Evolutionary conservation across 2,329 filamentous ascomycete genomes (phyloP), one percentile per base, ranked within the genome.

Genomic region (Neophaeococcomyces mojaviensis): DNA sequence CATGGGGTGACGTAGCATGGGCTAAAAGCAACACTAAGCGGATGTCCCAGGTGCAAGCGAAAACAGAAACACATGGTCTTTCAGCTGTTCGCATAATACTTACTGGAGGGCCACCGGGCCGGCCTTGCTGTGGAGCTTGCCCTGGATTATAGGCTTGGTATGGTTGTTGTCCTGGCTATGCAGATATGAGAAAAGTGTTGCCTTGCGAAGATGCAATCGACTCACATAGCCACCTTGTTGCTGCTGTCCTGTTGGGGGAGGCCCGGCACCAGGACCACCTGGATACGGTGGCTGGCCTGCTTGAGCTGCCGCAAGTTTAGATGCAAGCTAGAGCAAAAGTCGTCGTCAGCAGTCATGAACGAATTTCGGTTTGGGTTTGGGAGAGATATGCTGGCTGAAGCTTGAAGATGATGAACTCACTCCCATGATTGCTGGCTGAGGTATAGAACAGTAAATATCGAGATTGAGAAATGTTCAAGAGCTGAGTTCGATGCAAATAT

Each of bases 151-250:
- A 51, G 9, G 53, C 54, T 51, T 58, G 47, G 36, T 42, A 37
- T 33, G 36, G 39, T 12, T 40, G 43, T 41, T 36, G 45, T 16
- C 34, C 50, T 37, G 45, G 39, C 41, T 45, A 4, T 35, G 13
- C 20, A 46, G 46, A 43, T 36, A 22, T 38, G 26, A 28, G 31
- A 26, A 9, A 26, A 44, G 39, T n/a, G 26, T 38, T 24, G 28
- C 48, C 52, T 47, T 12, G 28, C 15, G 39, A 47, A 51, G 45
- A 47, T 45, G 47, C 30, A 33, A 24, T 32, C 15, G 46, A 76
- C 76, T 73, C 66, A 79, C 76, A 62, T 78, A 77, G 55, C 67
- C 66, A 52, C 60, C 61, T 39, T 52, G 49, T 43, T 31, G 44
- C 30, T 31, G 44, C 24, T 22, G 9, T 30, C 60, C 63, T 55